Conservation (phyloP, 768 basidiomycete species). For the Mycena leptocephala region DNA sequence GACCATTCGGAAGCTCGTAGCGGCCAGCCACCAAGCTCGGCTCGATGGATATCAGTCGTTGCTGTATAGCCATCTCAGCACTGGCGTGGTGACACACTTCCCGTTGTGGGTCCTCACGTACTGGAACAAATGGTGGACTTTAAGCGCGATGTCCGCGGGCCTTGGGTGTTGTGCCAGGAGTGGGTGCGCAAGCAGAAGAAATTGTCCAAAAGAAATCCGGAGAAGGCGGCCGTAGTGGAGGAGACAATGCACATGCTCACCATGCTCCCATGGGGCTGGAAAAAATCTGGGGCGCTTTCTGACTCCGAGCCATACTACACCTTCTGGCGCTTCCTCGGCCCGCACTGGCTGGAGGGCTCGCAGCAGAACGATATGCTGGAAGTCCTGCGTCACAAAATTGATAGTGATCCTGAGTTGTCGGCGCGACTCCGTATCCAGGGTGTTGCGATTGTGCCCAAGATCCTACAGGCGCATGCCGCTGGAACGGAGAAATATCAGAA, state of each 20-base stretch:
- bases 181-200: slow-evolving; percentile 1
- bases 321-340: slow-evolving; percentile 15
- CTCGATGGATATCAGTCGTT: too few relatives aligned
- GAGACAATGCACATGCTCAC: not conserved
- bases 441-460: not conserved
- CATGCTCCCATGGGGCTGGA: slow-evolving; percentile 16
- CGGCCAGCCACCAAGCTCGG: too few relatives aligned
- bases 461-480: not conserved
- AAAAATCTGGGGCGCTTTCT: slow-evolving; percentile 13
- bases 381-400: not conserved
- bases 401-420: not conserved
- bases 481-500: not conserved
- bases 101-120: not conserved
- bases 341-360: slow-evolving; percentile 1
- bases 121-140: not conserved
- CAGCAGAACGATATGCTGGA: slow-evolving; percentile 19
- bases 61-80: too few relatives aligned
- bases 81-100: too few relatives aligned
- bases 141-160: not conserved
- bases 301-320: slow-evolving; percentile 2
- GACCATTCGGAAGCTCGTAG: too few relatives aligned
- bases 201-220: not conserved
- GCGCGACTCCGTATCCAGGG: not conserved
- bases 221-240: not conserved
- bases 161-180: not conserved